phyloP scores from a whole-genome alignment of 257 asterid genomes.

The Cordia subcordata region DNA sequence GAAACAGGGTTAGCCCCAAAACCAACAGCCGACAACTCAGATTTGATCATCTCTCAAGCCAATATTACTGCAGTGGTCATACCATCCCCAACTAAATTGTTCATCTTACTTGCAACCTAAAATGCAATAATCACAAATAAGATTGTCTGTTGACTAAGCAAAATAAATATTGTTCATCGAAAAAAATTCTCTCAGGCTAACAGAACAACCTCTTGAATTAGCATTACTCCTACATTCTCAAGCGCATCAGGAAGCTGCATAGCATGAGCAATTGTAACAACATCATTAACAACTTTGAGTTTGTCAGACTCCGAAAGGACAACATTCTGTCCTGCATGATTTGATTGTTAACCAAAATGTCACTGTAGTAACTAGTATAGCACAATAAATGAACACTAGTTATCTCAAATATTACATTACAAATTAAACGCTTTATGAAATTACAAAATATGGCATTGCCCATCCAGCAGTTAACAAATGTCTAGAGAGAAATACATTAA shows the following conservation, averaged over 20 bases:
- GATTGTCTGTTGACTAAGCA: neutral
- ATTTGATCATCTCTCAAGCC: constrained; percentile 84
- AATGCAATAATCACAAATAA: neutral
- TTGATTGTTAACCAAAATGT: constrained; percentile 5
- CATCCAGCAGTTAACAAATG: too few relatives aligned
- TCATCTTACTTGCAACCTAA: constrained; percentile 86
- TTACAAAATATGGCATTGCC: too few relatives aligned
- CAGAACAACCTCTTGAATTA: constrained; percentile 73
- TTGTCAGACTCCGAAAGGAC: constrained; percentile 62
- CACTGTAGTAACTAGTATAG: neutral
- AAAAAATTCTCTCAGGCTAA: neutral
- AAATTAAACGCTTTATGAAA: too few relatives aligned
- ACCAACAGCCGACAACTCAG: constrained; percentile 69
- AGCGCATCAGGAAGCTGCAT: constrained; percentile 86
- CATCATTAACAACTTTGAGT: constrained; percentile 83
- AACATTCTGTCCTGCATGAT: constrained; percentile 68
- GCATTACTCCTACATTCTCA: constrained; percentile 81
- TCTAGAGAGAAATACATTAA: too few relatives aligned
- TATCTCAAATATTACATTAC: too few relatives aligned
- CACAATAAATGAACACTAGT: too few relatives aligned
- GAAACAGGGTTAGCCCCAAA: constrained; percentile 88
- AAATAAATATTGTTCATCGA: neutral
- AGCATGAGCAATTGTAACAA: constrained; percentile 87
- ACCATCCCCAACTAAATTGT: constrained; percentile 86
- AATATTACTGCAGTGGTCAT: constrained; percentile 89